Percentiles rank a stretch among this genome's conserved stretches.
phyloP scores from a whole-genome alignment of 371 early-diverging fungal genomes.

The Homolaphlyctis polyrhiza region DNA sequence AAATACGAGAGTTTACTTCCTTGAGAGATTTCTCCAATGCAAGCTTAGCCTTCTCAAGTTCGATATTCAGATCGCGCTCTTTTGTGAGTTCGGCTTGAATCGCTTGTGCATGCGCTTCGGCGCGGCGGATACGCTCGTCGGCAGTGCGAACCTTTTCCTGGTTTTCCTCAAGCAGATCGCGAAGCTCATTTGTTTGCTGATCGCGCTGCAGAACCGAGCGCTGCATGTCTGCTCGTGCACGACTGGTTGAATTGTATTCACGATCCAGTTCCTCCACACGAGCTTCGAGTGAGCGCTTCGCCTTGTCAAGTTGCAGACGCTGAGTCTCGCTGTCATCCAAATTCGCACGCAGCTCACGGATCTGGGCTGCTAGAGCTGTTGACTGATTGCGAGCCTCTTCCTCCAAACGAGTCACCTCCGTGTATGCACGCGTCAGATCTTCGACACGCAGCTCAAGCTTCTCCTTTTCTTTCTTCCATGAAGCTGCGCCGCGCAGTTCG shows the following conservation, averaged over 20 bases:
- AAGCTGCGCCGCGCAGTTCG: conserved; percentile 42
- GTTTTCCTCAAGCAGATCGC: conserved; percentile 67
- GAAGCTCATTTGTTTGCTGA: conserved; percentile 50
- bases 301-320: conserved; percentile 51
- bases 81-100: conserved; percentile 57
- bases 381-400: conserved; percentile 54
- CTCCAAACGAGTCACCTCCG: conserved; percentile 35
- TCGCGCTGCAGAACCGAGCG: conserved; percentile 50
- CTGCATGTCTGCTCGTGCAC: conserved; percentile 58
- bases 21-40: conserved; percentile 72
- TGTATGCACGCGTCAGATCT: conserved; percentile 51
- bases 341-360: conserved; percentile 46
- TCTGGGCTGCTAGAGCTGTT: conserved; percentile 34
- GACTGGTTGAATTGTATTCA: conserved; percentile 56
- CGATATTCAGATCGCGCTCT: conserved; percentile 57
- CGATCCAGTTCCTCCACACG: conserved; percentile 70
- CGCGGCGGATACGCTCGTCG: conserved; percentile 57
- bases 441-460: conserved; percentile 50
- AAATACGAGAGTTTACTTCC: conserved; percentile 63
- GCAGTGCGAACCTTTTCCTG: conserved; percentile 48
- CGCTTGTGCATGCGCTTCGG: conserved; percentile 51
- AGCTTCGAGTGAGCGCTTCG: conserved; percentile 62
- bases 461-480: conserved; percentile 67
- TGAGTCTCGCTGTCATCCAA: conserved; percentile 65
- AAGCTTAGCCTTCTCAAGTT: conserved; percentile 59